A percentile compares a stretch with the other conserved stretches of the same genome.
phyloP scores from a whole-genome alignment of 2,329 filamentous ascomycete genomes.

The Cladosporium cucumerinum region DNA sequence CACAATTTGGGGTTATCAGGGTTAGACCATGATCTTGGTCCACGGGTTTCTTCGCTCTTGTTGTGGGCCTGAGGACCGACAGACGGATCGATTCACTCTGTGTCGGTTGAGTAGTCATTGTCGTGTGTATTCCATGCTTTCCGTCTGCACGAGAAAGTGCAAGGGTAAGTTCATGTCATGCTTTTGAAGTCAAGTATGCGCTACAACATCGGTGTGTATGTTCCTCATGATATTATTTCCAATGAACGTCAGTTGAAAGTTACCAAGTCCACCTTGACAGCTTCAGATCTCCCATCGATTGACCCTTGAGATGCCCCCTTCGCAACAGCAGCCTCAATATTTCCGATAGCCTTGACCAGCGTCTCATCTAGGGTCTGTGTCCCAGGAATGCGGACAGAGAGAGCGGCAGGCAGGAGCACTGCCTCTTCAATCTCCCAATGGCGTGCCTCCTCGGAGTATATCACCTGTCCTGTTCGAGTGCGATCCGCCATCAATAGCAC shows the following conservation, averaged over 20 bases:
- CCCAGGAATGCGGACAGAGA: not conserved
- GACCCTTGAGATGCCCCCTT: not conserved
- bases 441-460: conserved; percentile 50
- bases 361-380: not conserved
- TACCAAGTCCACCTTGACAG: not conserved
- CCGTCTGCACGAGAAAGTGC: not conserved
- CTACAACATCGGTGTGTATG: not conserved
- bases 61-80: not conserved
- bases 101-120: not conserved
- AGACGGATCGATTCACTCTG: not conserved
- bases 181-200: not conserved
- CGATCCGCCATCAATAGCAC: conserved; percentile 51
- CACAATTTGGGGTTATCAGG: not conserved
- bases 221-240: not conserved
- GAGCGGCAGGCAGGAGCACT: conserved; percentile 23
- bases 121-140: not conserved
- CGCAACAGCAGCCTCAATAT: not conserved
- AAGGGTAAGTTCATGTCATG: not conserved
- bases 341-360: not conserved
- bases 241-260: not conserved
- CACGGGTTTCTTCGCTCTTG: not conserved
- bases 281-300: not conserved
- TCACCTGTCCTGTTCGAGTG: conserved; percentile 49
- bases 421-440: conserved; percentile 54
- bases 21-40: not conserved